Conservation (phyloP, 169 alveolate genomes). For the Plasmodium gaboni region DNA sequence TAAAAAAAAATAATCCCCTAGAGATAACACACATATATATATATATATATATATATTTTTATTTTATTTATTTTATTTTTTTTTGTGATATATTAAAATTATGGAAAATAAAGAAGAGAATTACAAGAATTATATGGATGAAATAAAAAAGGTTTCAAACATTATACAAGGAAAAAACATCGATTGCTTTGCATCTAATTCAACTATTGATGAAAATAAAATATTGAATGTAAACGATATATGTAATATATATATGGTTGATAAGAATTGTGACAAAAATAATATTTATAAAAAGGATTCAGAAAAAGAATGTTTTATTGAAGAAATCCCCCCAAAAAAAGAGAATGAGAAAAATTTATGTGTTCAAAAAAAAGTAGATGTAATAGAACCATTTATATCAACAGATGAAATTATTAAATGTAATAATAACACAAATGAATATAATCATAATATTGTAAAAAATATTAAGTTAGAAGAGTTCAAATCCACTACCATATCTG, state of each 20-base stretch:
- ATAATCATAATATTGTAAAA: slow-evolving; percentile 1
- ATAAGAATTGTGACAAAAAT: slow-evolving; percentile 5
- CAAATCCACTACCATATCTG: too few relatives aligned
- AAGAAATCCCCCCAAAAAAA: background rate
- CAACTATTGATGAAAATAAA: slow-evolving; percentile 69
- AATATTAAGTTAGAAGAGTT: background rate
- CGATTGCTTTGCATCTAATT: slow-evolving; percentile 55
- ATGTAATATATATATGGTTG: slow-evolving; percentile 21
- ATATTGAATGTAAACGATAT: slow-evolving; percentile 35
- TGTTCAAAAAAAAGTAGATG: too few relatives aligned
- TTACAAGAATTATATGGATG: slow-evolving; percentile 42
- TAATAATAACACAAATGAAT: slow-evolving; percentile 1
- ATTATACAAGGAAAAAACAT: slow-evolving; percentile 16
- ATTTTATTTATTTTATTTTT: too few relatives aligned
- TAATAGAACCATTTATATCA: background rate
- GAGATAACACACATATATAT: background rate
- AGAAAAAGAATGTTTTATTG: background rate
- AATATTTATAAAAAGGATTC: background rate
- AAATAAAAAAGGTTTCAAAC: slow-evolving; percentile 15
- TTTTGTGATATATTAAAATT: background rate
- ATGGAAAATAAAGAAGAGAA: slow-evolving; percentile 6
- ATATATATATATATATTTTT: background rate
- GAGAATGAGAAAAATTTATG: too few relatives aligned
- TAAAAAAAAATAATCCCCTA: too few relatives aligned
- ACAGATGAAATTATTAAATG: too few relatives aligned